Evolutionary conservation across 164 flowering plant species (phyloP).

Genomic region (Annona squamosa): DNA sequence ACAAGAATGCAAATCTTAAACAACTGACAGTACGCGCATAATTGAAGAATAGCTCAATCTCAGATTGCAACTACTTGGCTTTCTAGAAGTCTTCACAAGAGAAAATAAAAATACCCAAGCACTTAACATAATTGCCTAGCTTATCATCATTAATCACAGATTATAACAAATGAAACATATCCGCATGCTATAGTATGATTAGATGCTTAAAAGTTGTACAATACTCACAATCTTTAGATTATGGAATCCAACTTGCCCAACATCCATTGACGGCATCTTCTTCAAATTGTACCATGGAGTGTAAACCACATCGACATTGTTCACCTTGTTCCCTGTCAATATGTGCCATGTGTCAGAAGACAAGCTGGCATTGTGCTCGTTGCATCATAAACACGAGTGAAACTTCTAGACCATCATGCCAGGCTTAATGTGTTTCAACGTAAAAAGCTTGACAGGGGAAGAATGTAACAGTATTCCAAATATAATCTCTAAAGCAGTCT

Average conservation of each 20-base stretch:
- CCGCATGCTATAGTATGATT: background rate
- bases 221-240: constrained; percentile 69
- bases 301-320: constrained; percentile 92
- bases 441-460: too few species aligned
- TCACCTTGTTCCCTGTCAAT: constrained; percentile 85
- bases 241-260: constrained; percentile 99
- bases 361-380: background rate
- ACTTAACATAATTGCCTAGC: background rate
- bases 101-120: background rate
- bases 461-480: too few species aligned
- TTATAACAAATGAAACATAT: background rate
- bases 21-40: background rate
- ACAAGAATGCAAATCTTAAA: background rate
- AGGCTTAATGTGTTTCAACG: too few species aligned
- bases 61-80: background rate
- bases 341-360: background rate
- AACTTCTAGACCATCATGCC: too few species aligned
- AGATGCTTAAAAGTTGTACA: background rate
- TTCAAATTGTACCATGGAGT: constrained; percentile 96
- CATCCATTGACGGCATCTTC: constrained; percentile 98
- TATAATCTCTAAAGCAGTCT: background rate
- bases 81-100: background rate
- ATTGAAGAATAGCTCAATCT: background rate
- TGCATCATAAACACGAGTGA: too few species aligned
- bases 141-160: background rate